These are phyloP conservation scores for Forsythia suspensa DNA, from an alignment of 257 asterid species.

Conservation along the genomic window DNA sequence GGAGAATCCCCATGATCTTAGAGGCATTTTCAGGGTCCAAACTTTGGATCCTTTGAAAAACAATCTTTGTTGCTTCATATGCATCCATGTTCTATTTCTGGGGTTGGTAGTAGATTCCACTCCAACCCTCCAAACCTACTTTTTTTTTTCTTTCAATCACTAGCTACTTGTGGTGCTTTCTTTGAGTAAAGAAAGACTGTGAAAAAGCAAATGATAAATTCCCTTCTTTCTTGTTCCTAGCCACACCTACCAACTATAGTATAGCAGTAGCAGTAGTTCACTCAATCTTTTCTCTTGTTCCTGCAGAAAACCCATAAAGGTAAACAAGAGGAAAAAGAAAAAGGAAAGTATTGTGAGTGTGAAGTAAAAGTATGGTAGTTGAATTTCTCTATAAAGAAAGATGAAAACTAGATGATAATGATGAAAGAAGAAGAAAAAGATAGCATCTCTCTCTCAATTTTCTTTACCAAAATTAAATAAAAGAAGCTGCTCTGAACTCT, in stretches of 20 bases:
- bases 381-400: constrained; percentile 44
- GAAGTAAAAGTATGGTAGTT: constrained; percentile 33
- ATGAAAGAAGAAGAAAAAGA: background rate
- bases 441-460: constrained; percentile 12
- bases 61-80: constrained; percentile 80
- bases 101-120: constrained; percentile 51
- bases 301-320: constrained; percentile 46
- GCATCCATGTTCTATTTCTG: constrained; percentile 56
- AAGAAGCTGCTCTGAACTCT: constrained; percentile 17
- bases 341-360: background rate
- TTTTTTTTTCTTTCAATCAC: constrained; percentile 23
- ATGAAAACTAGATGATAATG: constrained; percentile 1
- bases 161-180: constrained; percentile 9
- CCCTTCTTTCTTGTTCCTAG: constrained; percentile 29
- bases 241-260: constrained; percentile 24
- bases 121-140: constrained; percentile 41
- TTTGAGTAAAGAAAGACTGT: constrained; percentile 28
- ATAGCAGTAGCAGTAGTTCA: constrained; percentile 29
- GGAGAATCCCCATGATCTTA: constrained; percentile 65
- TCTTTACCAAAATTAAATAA: constrained; percentile 16
- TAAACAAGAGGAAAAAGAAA: background rate
- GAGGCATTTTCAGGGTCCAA: constrained; percentile 76
- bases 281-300: constrained; percentile 40
- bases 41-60: constrained; percentile 60
- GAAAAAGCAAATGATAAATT: constrained; percentile 20